Base-by-base conservation (phyloP, 768 basidiomycete genomes). In the Gelatoporia subvermispora region DNA sequence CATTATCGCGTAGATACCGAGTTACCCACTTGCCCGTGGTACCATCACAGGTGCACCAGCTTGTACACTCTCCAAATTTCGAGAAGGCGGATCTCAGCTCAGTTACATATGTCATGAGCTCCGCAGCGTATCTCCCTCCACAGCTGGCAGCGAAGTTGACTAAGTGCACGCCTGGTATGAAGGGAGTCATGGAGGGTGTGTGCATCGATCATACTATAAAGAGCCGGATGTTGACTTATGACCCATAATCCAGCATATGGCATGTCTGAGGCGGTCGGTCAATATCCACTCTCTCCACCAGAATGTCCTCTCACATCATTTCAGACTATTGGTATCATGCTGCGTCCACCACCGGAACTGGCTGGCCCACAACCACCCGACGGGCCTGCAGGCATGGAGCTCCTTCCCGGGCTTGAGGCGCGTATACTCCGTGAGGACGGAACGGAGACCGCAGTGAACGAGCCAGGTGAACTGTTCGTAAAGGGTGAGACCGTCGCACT, bases 111-210 rank as follows among this genome's bases (percentile, higher is more conserved):
- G 49, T 81, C 21, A 65, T 60, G 5, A 75, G 73, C 49, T 86
- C 85, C 4, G 87, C 82, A 0, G 85, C 86, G 1, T 80, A 85
- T 57, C 74, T 88, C 18, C 82, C 87, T 0, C 73, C 75, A 1
- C 69, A 77, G 17, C 69, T 89, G 7, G 67, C 66, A 0, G 60
- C 65, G 16, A 73, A 72, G 44, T 57, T 84, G 13, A 42, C 23
- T 36, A 35, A 23, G n/a, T 20, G 20, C 16, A 38, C 37, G 5
- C 37, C 37, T 38, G 37, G 37, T 8, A 20, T 38, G 37, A 38
- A 38, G 37, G 37, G 37, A 7, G n/a, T 38, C 20, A 16, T 38
- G n/a, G 77, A 79, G 71, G 84, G 82, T 82, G 38, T 9, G 68
- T 56, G 11, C 24, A 31, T 10, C 2, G 17, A 10, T 20, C 28